Evolutionary conservation across 176 grass and related monocot species (phyloP), one percentile per base, ranked within the genome.

Genomic region (Eragrostis curvula): DNA sequence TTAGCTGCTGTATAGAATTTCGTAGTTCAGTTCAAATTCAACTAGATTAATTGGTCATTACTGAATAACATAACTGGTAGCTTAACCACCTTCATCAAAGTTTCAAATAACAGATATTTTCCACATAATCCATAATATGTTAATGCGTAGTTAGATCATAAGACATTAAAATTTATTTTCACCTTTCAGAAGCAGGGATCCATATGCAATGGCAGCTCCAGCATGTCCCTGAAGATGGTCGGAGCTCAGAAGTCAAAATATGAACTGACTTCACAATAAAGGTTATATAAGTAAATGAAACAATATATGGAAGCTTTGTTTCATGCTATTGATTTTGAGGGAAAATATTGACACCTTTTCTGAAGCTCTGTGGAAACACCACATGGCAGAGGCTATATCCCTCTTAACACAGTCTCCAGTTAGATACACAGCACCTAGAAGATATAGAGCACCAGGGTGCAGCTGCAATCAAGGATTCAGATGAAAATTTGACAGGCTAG

Each of bases 321-420:
- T 20, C 45, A 46, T 71, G 24, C 21, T 13, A 78, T 40, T 41
- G 49, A 11, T 36, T 70, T 9, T 15, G 59, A 21, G 3, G 9
- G 17, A 12, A 48, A 62, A 58, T 53, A 3, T 17, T 3, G 55
- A 18, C 25, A 94, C 95, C 92, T 98, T 95, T 87, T 91, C 90
- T 46, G 95, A 98, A 71, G 92, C 90, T 93, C 92, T 90, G 80
- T 95, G 95, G 70, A 98, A 98, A 82, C 92, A 94, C 95, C 95
- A 95, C 81, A 94, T 88, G 16, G 95, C 95, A 6, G 95, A 98
- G 66, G 92, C 88, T 58, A 94, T 87, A 77, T 95, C 90, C 79
- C 87, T 98, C 76, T 93, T 91, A 63, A 95, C 92, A 86, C 95
- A 98, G 61, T 97, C 95, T 13, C 95, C 92, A 69, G 92, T 80